Conservation (phyloP, 2,329 filamentous ascomycete genomes). For the Beauveria pseudobassiana region DNA sequence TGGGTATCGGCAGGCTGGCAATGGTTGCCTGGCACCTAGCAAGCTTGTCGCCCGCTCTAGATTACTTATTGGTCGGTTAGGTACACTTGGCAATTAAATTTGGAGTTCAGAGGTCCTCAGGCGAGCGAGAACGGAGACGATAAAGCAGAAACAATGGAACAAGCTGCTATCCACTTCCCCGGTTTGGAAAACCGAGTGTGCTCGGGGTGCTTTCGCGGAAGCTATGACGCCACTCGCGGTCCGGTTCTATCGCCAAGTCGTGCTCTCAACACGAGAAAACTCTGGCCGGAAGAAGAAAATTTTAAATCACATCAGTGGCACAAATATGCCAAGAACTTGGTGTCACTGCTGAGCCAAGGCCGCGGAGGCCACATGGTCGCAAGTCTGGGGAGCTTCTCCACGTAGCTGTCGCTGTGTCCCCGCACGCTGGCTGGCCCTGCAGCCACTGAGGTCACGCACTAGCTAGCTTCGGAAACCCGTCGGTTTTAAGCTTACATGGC, state of each 20-base stretch:
- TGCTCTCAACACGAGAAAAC: neutral
- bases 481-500: neutral
- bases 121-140: too few relatives aligned
- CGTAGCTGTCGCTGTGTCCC: neutral
- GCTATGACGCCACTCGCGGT: neutral
- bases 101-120: too few relatives aligned
- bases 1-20: too few relatives aligned
- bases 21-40: too few relatives aligned
- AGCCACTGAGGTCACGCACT: conserved; percentile 11
- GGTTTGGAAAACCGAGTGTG: neutral
- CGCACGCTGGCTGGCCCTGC: neutral
- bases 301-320: neutral
- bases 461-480: neutral
- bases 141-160: too few relatives aligned
- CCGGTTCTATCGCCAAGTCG: neutral
- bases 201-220: neutral
- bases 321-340: neutral
- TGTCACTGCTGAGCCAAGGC: neutral
- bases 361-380: neutral
- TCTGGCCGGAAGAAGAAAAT: too few relatives aligned
- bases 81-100: too few relatives aligned
- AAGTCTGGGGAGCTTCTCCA: neutral
- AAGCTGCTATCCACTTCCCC: neutral
- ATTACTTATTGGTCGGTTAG: too few relatives aligned
- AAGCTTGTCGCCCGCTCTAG: too few relatives aligned